A percentile compares a stretch with the other conserved stretches of the same genome.
Conservation (phyloP, 495 filamentous ascomycete species). For the Jackrogersella minutella region DNA sequence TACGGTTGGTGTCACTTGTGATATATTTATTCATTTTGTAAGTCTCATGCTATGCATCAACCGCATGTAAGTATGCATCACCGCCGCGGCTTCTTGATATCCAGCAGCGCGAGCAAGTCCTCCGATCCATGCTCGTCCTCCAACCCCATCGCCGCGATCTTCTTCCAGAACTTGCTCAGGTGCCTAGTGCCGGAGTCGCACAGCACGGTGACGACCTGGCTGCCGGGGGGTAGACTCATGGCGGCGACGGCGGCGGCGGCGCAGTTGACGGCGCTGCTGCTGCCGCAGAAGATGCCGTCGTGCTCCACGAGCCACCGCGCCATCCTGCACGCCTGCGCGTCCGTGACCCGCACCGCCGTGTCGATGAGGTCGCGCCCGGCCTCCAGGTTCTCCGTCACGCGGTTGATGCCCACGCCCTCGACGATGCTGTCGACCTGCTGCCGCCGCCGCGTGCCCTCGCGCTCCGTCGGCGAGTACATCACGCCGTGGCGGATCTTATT, state of each 20-base stretch:
- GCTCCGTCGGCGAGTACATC: constrained; percentile 90
- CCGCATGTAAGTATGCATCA: no score
- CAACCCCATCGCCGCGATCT: constrained; percentile 74
- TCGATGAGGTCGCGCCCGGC: constrained; percentile 83
- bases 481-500: constrained; percentile 91
- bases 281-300: constrained; percentile 93
- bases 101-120: constrained; percentile 49
- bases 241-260: constrained; percentile 87
- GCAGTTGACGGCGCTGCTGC: constrained; percentile 94
- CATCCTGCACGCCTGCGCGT: constrained; percentile 91
- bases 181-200: constrained; percentile 93
- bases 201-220: constrained; percentile 86
- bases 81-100: constrained; percentile 38
- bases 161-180: constrained; percentile 93
- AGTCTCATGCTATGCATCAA: neutral
- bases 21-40: neutral
- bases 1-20: no score
- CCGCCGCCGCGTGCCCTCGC: constrained; percentile 85
- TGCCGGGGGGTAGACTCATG: constrained; percentile 68
- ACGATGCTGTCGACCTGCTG: constrained; percentile 96
- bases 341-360: constrained; percentile 89
- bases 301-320: constrained; percentile 94
- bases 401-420: constrained; percentile 94
- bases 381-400: constrained; percentile 90
- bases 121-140: constrained; percentile 51